A percentile compares a stretch with the other conserved stretches of the same genome.
These are phyloP conservation scores for Kernera saxatilis DNA, from an alignment of 345 rosid species.

Conservation along the genomic window DNA sequence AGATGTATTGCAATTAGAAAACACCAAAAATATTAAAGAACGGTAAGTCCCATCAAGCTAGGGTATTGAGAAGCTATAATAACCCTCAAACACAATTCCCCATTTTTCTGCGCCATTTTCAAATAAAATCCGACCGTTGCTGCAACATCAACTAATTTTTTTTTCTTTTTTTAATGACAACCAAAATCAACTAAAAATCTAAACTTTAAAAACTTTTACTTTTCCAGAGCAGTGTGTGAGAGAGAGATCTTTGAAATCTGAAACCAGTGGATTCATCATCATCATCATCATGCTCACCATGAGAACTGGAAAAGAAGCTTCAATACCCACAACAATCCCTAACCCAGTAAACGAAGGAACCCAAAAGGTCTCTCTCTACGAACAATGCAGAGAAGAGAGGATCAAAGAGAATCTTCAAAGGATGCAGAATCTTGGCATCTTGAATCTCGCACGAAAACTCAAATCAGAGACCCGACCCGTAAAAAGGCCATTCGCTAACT, in stretches of 20 bases:
- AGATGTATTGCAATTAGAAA: background rate
- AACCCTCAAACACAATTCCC: background rate
- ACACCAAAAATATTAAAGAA: background rate
- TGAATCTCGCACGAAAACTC: slow-evolving; percentile 58
- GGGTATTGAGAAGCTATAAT: background rate
- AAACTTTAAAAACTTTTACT: background rate
- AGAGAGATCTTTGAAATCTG: background rate
- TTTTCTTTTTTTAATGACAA: too few species aligned
- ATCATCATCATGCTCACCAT: slow-evolving; percentile 5
- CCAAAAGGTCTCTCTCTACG: slow-evolving; percentile 42
- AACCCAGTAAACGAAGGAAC: slow-evolving; percentile 1
- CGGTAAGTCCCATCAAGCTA: background rate
- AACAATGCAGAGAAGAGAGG: slow-evolving; percentile 66
- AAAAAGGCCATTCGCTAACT: slow-evolving; percentile 26
- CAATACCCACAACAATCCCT: background rate
- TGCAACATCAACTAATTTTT: background rate
- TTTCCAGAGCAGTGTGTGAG: background rate
- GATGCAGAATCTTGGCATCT: slow-evolving; percentile 69
- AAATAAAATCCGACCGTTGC: slow-evolving; percentile 30
- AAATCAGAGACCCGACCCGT: slow-evolving; percentile 28
- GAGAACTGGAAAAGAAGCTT: slow-evolving; percentile 2
- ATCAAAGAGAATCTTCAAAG: slow-evolving; percentile 69
- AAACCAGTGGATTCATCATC: background rate
- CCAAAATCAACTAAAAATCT: background rate
- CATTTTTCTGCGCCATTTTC: background rate